Evolutionary conservation across 2,329 filamentous ascomycete species (phyloP), one percentile per base, ranked within the genome.

Genomic region (Venturia pyrina): DNA sequence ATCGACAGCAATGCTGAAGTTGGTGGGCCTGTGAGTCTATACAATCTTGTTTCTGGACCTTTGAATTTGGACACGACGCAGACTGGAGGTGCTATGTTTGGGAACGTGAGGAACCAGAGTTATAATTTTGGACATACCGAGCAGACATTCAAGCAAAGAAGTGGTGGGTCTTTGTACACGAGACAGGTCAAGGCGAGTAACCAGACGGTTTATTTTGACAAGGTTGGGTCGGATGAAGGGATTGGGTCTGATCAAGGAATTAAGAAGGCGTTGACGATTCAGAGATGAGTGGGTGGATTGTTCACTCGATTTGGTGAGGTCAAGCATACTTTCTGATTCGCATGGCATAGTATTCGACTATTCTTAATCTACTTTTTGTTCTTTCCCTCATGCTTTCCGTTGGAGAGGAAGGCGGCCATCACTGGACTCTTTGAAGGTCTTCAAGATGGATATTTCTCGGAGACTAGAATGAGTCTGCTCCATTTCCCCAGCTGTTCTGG

Each of bases 151-250:
- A 21, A 19, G n/a, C 40, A 62, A 40, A 62, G 11, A 21, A 62
- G 60, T 44, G n/a, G 60, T 62, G 60, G 60, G n/a, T n/a, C 21
- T 62, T 17, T 62, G 21, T 62, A 62, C 17, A 19, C 43, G n/a
- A 62, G 60, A n/a, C 37, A 62, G 32, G 60, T 62, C 5, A 46
- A 62, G 60, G 60, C 60, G 7, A 15, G 4, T n/a, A 62, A 62
- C 24, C 15, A 28, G 60, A 62, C 60, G 37, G 13, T 62, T 3
- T 5, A 44, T 1, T 43, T 3, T 3, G 60, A 62, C 28, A 17
- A 28, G 15, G 37, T 24, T 10, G 32, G 24, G 21, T 1, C 10
- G 21, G 17, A 6, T 6, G 6, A 17, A 11, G 32, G 13, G 2
- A 5, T 59, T 28, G 46, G 19, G 21, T 1, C 10, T 37, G 17